Base-by-base conservation (phyloP, 2,329 filamentous ascomycete species). In the Paradendryphiella salina region DNA sequence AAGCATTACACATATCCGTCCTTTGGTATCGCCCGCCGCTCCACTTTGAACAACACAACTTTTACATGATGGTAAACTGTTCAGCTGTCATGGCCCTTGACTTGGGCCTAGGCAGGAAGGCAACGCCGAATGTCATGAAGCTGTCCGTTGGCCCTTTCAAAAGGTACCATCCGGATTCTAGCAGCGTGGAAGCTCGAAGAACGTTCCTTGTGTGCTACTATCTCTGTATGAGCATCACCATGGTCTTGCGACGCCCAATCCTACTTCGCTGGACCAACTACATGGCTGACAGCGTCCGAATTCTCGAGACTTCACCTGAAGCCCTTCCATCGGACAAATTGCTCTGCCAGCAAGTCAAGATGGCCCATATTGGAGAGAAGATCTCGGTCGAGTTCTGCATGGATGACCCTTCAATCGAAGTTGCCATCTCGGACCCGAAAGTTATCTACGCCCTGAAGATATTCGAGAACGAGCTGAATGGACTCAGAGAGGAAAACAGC, bases 1-100 rank as follows among this genome's bases (percentile, higher is more conserved):
- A 96, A 73, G 83, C 89, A 1, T 76, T 96, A 33, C 81, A 89
- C 50, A 77, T 96, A 3, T 80, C 84, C 5, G 84, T 86, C n/a
- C 82, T 91, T 15, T 96, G 90, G 89, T 95, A 96, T 70, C 85
- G 85, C 70, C 89, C 90, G 13, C 90, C 90, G 0, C 86, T 93
- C 59, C 82, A 88, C 62, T 89, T 89, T 52, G 89, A 95, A 65
- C 88, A 94, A 73, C 83, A 93, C 65, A 94, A 94, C 68, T 95
- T 94, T 70, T 96, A 94, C 74, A 89, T 93, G 75, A 81, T 94
- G 59, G 85, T 90, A 37, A 89, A 96, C 69, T 84, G 90, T 66
- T 87, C 88, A 2, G 86, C 86, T 39, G 82, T 90, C 61, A 89
- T 96, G 85, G 87, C 87, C 20, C 85, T 95, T 46, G 90, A 96